Percentiles rank a stretch among this genome's conserved stretches.
These are phyloP conservation scores for Colletotrichum gloeosporioides DNA, from an alignment of 2,329 filamentous ascomycete species.

Conservation along the genomic window DNA sequence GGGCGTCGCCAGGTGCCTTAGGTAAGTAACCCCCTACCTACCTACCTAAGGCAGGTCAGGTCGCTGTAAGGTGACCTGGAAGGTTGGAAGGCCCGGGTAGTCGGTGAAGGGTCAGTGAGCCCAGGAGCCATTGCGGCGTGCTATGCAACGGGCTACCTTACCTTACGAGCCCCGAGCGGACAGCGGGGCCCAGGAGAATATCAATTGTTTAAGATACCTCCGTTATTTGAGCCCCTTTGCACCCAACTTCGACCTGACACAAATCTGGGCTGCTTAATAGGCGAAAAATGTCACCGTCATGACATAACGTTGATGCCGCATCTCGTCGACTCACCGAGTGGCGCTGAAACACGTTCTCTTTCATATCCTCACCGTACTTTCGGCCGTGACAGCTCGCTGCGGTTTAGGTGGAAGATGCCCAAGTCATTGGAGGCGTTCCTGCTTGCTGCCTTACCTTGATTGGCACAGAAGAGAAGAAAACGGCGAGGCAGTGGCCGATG, in stretches of 20 bases:
- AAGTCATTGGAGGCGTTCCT: background rate
- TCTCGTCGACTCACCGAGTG: background rate
- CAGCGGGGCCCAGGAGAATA: background rate
- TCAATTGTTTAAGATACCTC: background rate
- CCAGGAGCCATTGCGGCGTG: too few species aligned
- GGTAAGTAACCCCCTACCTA: background rate
- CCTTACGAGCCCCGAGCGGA: background rate
- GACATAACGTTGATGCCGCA: background rate
- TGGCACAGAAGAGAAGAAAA: background rate
- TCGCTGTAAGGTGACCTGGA: background rate
- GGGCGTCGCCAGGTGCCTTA: background rate
- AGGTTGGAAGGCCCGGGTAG: too few species aligned
- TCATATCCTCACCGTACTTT: background rate
- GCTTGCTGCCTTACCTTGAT: background rate
- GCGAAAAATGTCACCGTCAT: background rate
- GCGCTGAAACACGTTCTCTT: background rate
- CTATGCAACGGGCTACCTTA: background rate
- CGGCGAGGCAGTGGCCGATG: background rate
- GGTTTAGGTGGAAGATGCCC: background rate
- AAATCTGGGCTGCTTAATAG: background rate
- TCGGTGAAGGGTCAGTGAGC: too few species aligned
- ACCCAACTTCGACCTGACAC: background rate
- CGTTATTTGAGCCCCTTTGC: background rate
- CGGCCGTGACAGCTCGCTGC: background rate
- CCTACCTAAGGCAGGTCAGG: background rate